These are phyloP conservation scores for Globisporangium emineosum DNA, from an alignment of 352 stramenopile genomes.

Conservation along the genomic window DNA sequence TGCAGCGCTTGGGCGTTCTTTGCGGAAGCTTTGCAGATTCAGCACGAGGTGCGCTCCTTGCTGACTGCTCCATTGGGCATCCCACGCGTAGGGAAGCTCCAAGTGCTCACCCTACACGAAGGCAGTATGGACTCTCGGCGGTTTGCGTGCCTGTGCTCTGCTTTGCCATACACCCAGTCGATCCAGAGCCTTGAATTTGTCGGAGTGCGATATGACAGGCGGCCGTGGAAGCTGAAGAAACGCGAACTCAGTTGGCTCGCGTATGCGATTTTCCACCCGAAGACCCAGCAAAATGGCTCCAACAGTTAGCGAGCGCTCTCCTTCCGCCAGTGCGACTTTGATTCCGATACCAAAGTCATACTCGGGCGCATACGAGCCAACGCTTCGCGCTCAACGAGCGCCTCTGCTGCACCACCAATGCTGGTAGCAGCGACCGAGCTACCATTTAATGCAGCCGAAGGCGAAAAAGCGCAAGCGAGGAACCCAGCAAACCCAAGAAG, in stretches of 20 bases:
- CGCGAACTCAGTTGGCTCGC: neutral
- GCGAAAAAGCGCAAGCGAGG: too few relatives aligned
- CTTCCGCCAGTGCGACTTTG: neutral
- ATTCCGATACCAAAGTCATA: too few relatives aligned
- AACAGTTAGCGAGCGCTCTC: neutral
- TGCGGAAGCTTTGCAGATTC: too few relatives aligned
- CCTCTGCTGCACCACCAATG: too few relatives aligned
- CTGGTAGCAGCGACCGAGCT: too few relatives aligned
- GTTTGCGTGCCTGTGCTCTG: neutral
- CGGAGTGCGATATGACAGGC: too few relatives aligned
- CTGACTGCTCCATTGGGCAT: too few relatives aligned
- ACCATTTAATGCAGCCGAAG: too few relatives aligned
- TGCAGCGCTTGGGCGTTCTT: too few relatives aligned
- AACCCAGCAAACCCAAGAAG: neutral
- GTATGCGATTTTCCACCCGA: neutral
- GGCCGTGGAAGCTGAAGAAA: neutral
- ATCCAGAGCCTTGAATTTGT: neutral
- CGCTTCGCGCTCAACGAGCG: too few relatives aligned
- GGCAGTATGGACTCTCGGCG: neutral
- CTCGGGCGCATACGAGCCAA: too few relatives aligned
- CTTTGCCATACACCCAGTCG: neutral
- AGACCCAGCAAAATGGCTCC: neutral
- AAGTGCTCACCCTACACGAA: neutral
- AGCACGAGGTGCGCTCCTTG: too few relatives aligned
- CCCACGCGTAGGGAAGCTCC: neutral